Evolutionary conservation across 1,284 basidiomycete genomes (phyloP), one percentile per base, ranked within the genome.

Genomic region (Grifola frondosa): DNA sequence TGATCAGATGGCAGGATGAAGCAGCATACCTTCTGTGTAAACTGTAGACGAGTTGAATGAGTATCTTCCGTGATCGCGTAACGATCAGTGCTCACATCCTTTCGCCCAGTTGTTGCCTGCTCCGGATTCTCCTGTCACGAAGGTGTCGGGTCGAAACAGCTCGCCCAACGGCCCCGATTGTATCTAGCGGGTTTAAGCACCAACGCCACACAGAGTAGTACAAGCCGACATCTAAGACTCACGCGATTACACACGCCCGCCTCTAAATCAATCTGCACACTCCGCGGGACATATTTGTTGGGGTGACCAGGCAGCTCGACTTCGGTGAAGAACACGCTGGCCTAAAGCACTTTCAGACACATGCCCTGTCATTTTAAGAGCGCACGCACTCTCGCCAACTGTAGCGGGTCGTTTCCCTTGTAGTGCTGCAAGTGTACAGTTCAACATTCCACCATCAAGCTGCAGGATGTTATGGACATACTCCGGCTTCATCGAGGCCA

Each of bases 21-120:
- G 24, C 6, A 21, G 29, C 37, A 19, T 59, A 83, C 90, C 91
- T 70, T 93, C 91, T 8, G 91, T 92, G 61, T 92, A 94, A 65
- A 83, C 86, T 88, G 42, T 13, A 26, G 29, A 17, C 15, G 4
- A 17, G 16, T 30, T 42, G 42, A 38, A 17, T 22, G 10, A 19
- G 31, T 32, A 30, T 21, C 10, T 22, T 24, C 11, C 33, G 26
- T 28, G 31, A 30, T 30, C 9, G 26, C 5, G 32, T 38, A 6
- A 40, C 39, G 30, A 20, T 32, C 8, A 79, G n/a, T n/a, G n/a
- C 85, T 67, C 55, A 88, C 85, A 88, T 73, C 87, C 88, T 71
- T 94, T 94, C 28, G 91, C 89, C 85, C 89, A 95, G 60, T 95
- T 96, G 64, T 96, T 97, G 22, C 91, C 92, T 13, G 94, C 94